A percentile compares a stretch with the other conserved stretches of the same genome.
Conservation (phyloP, 129 eudicot species). For the Deinandra increscens region DNA sequence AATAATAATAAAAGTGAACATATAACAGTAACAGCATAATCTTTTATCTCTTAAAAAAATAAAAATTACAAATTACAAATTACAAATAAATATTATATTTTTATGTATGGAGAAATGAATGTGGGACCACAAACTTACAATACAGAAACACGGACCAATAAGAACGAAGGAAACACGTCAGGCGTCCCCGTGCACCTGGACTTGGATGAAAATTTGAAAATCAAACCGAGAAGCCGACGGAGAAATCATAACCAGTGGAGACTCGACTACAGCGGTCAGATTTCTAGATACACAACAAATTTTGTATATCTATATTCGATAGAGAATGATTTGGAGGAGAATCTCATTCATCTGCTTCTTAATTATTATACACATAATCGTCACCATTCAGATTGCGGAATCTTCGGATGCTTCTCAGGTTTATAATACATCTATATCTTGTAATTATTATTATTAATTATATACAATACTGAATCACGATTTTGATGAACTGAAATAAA, state of each 20-base stretch:
- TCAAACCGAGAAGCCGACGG: background rate
- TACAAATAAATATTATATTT: too few relatives aligned
- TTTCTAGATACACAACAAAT: constrained; percentile 17
- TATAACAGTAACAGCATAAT: too few relatives aligned
- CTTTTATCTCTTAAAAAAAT: too few relatives aligned
- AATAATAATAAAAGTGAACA: too few relatives aligned
- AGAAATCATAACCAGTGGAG: constrained; percentile 13
- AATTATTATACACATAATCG: background rate
- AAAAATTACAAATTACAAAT: too few relatives aligned
- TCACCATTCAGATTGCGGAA: constrained; percentile 26
- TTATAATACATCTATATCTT: constrained; percentile 22
- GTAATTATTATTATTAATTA: background rate
- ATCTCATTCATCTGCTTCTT: constrained; percentile 14
- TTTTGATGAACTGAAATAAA: constrained; percentile 6
- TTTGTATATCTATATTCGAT: background rate
- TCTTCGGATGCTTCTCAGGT: constrained; percentile 41
- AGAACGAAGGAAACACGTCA: constrained; percentile 44
- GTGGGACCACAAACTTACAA: constrained; percentile 2
- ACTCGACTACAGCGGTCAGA: constrained; percentile 6
- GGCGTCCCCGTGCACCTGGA: constrained; percentile 17
- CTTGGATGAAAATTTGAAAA: too few relatives aligned
- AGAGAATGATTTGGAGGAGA: background rate
- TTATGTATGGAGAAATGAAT: too few relatives aligned
- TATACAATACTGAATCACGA: background rate
- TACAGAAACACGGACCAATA: constrained; percentile 34